Evolutionary conservation across 768 basidiomycete genomes (phyloP), one percentile per base, ranked within the genome.

Genomic region (Calocera viscosa): DNA sequence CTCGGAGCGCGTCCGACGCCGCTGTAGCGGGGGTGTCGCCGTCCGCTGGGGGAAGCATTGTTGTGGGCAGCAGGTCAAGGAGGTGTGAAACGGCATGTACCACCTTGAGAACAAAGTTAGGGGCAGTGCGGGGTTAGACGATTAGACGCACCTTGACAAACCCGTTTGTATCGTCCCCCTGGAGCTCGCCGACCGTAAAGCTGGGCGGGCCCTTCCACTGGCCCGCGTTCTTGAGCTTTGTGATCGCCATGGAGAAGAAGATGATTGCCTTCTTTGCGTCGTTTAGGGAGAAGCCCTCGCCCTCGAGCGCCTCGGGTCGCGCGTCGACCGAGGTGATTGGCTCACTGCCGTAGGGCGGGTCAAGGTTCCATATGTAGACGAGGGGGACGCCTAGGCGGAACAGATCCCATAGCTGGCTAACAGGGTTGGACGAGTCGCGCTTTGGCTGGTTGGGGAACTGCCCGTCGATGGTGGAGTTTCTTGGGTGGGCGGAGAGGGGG

Each of bases 361-460:
- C 72, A 66, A 97, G 86, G 78, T 99, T 95, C 82, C 91, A 95
- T 72, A 99, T 86, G 80, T 90, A 96, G 79, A 93, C 95, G 71
- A 98, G 88, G 49, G 94, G 88, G 63, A 91, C 86, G 67, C 96
- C 96, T 38, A 93, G 84, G 43, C 93, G 87, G 78, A 99, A 90
- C 74, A 90, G 86, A 74, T 92, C 90, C 88, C 94, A 95, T 64
- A 97, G 86, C 75, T 93, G 91, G 60, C 89, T 87, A 72, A 99
- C 95, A 39, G 93, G 91, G 78, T 97, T 94, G 47, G 88, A 89
- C 35, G 89, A 90, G 76, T 85, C 85, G 67, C 90, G 83, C 22
- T 60, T 60, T 19, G 24, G 53, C 30, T 60, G 53, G 30, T 2
- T 28, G 30, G 53, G 26, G 30, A 8, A 26, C 26, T 2, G 14